Evolutionary conservation across 768 basidiomycete genomes (phyloP), one percentile per base, ranked within the genome.

Genomic region (Xerocomellus dryophilus): DNA sequence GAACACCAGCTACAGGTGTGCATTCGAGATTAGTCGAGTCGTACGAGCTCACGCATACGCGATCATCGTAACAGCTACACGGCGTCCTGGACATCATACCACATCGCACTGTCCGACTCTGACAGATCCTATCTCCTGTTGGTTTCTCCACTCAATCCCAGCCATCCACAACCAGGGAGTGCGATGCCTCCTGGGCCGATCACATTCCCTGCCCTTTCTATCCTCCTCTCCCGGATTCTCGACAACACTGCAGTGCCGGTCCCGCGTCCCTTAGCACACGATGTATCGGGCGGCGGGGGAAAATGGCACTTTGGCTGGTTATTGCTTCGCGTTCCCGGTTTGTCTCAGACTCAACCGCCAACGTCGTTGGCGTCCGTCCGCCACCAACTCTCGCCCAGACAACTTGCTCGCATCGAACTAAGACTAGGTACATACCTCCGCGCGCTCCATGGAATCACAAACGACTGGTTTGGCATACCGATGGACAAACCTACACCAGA

Each of bases 391-490:
- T 73, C 73, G 3, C 67, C 70, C 4, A 59, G 72, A 20, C 75
- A 82, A 41, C 66, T 65, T 4, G 61, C 77, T 4, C 68, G 76
- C 18, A 61, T 89, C 51, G 84, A 89, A 53, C 74, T 86, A n/a
- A 73, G 77, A 48, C 71, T 88, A 2, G 89, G 88, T 7, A 67
- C 75, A 32, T 75, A 81, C 61, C 76, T 90, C 35, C 80, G 79
- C 7, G 76, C 82, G 52, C 71, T 88, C n/a, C 88, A 90, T 61
- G 75, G 68, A 11, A 76, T 87, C n/a, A 84, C 86, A 63, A 88
- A 87, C 71, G 86, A 90, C 62, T 89, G 83, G 82, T 90, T 82
- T 59, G 88, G 88, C 4, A 61, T 75, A 4, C 83, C 84, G 17
- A 47, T n/a, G 27, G 62, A 63, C n/a, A 41, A 54, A 43, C 50